Percentiles rank a stretch among this genome's conserved stretches.
These are phyloP conservation scores for Colletotrichum orchidophilum DNA, from an alignment of 2,329 filamentous ascomycete species.

Conservation along the genomic window DNA sequence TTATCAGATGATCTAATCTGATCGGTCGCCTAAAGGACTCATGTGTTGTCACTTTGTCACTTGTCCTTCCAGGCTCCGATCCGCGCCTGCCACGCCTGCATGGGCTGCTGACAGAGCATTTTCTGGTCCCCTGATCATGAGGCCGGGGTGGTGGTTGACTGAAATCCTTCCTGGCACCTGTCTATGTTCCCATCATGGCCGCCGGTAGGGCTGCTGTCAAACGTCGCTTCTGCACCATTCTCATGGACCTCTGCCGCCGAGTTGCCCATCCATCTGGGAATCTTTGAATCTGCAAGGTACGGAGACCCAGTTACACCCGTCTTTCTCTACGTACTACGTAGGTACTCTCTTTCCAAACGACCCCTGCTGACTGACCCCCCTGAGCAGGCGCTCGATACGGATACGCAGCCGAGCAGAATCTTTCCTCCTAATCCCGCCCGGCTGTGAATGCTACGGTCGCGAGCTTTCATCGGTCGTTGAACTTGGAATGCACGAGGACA, in stretches of 20 bases:
- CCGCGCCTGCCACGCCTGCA: neutral
- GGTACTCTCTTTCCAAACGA: neutral
- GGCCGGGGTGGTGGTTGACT: neutral
- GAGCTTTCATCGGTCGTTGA: neutral
- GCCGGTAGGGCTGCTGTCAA: neutral
- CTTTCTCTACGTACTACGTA: neutral
- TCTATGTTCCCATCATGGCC: neutral
- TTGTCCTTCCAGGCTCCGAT: neutral
- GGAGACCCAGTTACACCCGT: neutral
- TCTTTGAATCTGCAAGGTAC: neutral
- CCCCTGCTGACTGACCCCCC: conserved; percentile 2
- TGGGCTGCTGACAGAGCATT: neutral
- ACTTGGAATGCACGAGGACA: neutral
- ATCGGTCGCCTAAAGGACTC: conserved; percentile 2
- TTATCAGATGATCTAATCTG: conserved; percentile 35
- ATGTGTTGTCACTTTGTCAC: neutral
- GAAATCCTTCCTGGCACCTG: neutral
- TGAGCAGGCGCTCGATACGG: neutral
- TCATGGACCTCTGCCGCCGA: neutral
- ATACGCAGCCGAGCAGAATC: conserved; percentile 1
- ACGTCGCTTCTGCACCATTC: neutral
- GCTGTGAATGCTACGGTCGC: neutral
- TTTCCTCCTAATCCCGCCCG: neutral
- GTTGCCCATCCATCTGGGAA: neutral
- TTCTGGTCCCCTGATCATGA: neutral